These are phyloP conservation scores for Trichoderma erinaceum DNA, from an alignment of 495 filamentous ascomycete genomes.

Conservation along the genomic window DNA sequence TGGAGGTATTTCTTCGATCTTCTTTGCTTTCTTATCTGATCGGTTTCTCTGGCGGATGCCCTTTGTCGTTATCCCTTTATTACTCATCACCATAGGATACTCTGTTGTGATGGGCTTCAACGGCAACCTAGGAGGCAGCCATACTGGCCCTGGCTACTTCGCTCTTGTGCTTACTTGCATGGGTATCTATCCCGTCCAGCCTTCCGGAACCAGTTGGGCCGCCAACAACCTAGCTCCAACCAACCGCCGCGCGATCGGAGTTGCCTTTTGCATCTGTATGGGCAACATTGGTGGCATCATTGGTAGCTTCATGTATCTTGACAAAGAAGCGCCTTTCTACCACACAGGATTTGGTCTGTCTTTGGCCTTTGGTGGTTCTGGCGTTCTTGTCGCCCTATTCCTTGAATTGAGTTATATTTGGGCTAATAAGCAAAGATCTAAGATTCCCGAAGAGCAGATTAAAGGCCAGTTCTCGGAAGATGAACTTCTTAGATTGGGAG, in stretches of 20 bases:
- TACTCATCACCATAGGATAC: constrained; percentile 30
- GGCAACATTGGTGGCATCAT: constrained; percentile 35
- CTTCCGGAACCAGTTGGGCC: constrained; percentile 34
- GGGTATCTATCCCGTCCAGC: constrained; percentile 37
- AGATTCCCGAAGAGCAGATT: constrained; percentile 29
- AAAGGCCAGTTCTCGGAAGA: constrained; percentile 31
- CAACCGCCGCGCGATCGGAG: constrained; percentile 31
- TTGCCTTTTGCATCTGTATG: constrained; percentile 33
- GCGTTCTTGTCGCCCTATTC: constrained; percentile 22
- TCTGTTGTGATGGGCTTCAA: constrained; percentile 17
- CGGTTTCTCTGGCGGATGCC: constrained; percentile 35
- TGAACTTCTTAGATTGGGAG: constrained; percentile 37
- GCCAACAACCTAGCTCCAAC: constrained; percentile 35
- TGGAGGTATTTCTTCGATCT: constrained; percentile 45
- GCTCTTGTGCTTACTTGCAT: constrained; percentile 33
- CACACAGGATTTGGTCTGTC: constrained; percentile 35
- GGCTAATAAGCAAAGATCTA: constrained; percentile 27
- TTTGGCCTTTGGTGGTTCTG: constrained; percentile 26
- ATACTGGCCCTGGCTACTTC: constrained; percentile 31
- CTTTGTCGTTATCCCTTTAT: constrained; percentile 30
- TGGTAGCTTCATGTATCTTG: constrained; percentile 33
- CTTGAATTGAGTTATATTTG: constrained; percentile 25
- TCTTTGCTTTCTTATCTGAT: constrained; percentile 32
- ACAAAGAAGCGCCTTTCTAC: constrained; percentile 36
- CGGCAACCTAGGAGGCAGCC: constrained; percentile 21